A percentile compares a stretch with the other conserved stretches of the same genome.
Conservation (phyloP, 2,329 filamentous ascomycete genomes). For the Aspergillus sp. region DNA sequence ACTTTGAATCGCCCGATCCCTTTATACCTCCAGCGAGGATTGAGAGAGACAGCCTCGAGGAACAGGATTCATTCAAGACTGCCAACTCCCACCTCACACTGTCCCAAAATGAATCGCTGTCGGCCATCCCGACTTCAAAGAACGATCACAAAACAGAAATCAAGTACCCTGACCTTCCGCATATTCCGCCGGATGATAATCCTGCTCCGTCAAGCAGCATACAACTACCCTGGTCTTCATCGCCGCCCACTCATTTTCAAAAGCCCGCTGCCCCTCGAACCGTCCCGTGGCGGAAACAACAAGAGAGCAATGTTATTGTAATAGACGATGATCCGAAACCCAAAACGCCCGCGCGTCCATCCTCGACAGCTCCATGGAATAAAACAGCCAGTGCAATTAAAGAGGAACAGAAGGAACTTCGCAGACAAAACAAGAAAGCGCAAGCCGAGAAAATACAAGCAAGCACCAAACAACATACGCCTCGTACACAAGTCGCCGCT, state of each 20-base stretch:
- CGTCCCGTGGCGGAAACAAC: constrained; percentile 58
- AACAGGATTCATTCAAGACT: constrained; percentile 1
- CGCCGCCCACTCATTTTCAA: constrained; percentile 47
- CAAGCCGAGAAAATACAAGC: constrained; percentile 41
- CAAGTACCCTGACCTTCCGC: constrained; percentile 38
- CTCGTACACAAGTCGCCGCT: constrained; percentile 45
- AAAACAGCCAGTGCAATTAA: constrained; percentile 72
- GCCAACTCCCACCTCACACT: constrained; percentile 5
- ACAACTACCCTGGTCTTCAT: constrained; percentile 69
- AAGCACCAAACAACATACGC: constrained; percentile 39
- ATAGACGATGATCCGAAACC: constrained; percentile 24
- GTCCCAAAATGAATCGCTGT: background rate
- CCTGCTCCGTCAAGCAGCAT: constrained; percentile 52
- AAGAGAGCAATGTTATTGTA: constrained; percentile 29
- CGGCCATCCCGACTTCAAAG: constrained; percentile 9
- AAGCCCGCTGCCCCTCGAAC: constrained; percentile 60
- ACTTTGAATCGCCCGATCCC: constrained; percentile 42
- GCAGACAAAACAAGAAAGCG: constrained; percentile 59
- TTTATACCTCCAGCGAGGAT: constrained; percentile 23
- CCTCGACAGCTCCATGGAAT: constrained; percentile 63
- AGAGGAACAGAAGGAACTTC: constrained; percentile 71
- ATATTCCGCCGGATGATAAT: constrained; percentile 27
- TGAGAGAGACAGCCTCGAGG: constrained; percentile 7
- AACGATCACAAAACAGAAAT: constrained; percentile 24
- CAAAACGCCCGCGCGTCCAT: constrained; percentile 48